Base-by-base conservation (phyloP, 2,329 filamentous ascomycete genomes). In the Hypoxylon sp. region DNA sequence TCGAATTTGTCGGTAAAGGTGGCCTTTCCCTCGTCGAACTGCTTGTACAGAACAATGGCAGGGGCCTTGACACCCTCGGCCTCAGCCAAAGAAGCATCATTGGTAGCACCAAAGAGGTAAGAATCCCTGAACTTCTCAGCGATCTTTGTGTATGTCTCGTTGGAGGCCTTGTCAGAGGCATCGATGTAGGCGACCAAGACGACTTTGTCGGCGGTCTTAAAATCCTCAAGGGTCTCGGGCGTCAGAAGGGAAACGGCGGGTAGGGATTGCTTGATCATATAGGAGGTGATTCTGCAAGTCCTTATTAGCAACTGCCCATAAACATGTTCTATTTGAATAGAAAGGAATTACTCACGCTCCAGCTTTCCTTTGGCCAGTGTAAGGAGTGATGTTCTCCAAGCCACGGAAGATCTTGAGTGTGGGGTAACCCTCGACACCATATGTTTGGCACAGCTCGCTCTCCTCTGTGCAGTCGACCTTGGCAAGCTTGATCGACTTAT, bases 401-500 rank as follows among this genome's bases (percentile, higher is more conserved):
- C 96, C 95, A 77, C 95, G 94, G 94, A 99, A 99, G 84, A 99
- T 90, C 91, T 98, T 99, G 80, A 99, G 90, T 74, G 96, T 99
- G 70, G 96, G 96, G 88, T 99, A 99, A 73, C 96, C 96, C 87
- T 98, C 94, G 47, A 99, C 94, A 70, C 93, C 94, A 78, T 92
- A 93, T 76, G 89, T 86, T 82, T 94, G 89, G 90, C 96, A 99
- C 74, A 99, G 91, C 35, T 97, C 94, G 71, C 90, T 85, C 87
- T 99, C 93, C 81, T 92, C 94, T 79, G 95, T 98, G 88, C 96
- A 98, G 86, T 98, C 95, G 76, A 97, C 83, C 90, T 97, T 96
- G 82, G 87, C 92, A 63, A 97, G 87, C 79, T 88, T 88, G 83
- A 96, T 95, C 80, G 92, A 87, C 90, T 95, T 96, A 83, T 94